A percentile compares a stretch with the other conserved stretches of the same genome.
phyloP scores from a whole-genome alignment of 2,329 filamentous ascomycete species.

The Penicillium sp. region DNA sequence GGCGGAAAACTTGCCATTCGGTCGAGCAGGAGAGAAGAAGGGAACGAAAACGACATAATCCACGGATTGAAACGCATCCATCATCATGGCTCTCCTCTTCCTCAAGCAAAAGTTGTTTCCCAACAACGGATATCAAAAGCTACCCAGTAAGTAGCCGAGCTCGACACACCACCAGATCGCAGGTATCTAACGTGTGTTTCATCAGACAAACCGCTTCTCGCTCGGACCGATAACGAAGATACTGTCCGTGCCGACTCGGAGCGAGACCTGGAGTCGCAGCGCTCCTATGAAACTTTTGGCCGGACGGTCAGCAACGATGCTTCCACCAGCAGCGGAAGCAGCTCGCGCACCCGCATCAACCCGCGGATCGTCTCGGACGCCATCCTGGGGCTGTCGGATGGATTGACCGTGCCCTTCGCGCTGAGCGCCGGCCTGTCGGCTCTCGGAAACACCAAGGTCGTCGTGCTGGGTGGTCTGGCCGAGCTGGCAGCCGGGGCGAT shows the following conservation, averaged over 20 bases:
- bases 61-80: too few species aligned
- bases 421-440: slow-evolving; percentile 66
- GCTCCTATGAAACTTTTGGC: slow-evolving; percentile 37
- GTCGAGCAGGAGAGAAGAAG: too few species aligned
- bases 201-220: slow-evolving; percentile 35
- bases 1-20: too few species aligned
- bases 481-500: slow-evolving; percentile 74
- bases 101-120: slow-evolving; percentile 40
- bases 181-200: slow-evolving; percentile 2
- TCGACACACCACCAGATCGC: background rate
- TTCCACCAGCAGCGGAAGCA: slow-evolving; percentile 22
- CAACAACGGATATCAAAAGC: slow-evolving; percentile 16
- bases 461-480: slow-evolving; percentile 70
- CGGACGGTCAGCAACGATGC: slow-evolving; percentile 24
- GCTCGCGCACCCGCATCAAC: slow-evolving; percentile 37
- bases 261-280: slow-evolving; percentile 36
- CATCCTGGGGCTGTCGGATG: slow-evolving; percentile 74
- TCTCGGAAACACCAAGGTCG: slow-evolving; percentile 62
- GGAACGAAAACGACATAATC: too few species aligned
- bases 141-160: slow-evolving; percentile 8
- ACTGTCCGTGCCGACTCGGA: slow-evolving; percentile 23
- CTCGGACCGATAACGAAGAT: slow-evolving; percentile 24
- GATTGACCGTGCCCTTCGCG: slow-evolving; percentile 75
- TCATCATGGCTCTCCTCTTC: slow-evolving; percentile 40
- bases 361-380: slow-evolving; percentile 55